phyloP scores from a whole-genome alignment of 352 stramenopile genomes.

The Phytophthora citrophthora region DNA sequence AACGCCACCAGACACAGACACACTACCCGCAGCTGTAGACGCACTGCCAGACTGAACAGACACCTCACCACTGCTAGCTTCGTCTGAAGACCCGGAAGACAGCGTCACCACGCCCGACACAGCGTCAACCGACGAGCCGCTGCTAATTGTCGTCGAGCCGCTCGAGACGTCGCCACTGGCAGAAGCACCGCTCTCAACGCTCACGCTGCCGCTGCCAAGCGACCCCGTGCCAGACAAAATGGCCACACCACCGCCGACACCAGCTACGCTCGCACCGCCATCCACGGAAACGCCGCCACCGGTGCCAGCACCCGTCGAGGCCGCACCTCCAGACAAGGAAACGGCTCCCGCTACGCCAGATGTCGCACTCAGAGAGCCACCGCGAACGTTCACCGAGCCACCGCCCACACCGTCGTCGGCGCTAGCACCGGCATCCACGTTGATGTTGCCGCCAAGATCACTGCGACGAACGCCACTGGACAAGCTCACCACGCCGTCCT shows the following conservation, averaged over 20 bases:
- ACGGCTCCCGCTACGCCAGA: background rate
- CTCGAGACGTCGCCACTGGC: background rate
- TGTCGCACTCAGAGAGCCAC: background rate
- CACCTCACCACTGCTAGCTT: background rate
- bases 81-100: background rate
- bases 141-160: background rate
- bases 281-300: slow-evolving; percentile 2
- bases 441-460: background rate
- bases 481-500: background rate
- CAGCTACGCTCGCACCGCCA: background rate
- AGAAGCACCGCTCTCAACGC: background rate
- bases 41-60: background rate
- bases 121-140: background rate
- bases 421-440: background rate
- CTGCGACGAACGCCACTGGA: background rate
- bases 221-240: background rate
- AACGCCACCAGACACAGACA: background rate
- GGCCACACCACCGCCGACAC: background rate
- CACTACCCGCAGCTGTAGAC: background rate
- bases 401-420: background rate
- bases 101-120: background rate
- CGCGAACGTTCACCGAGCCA: background rate
- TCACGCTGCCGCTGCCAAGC: background rate
- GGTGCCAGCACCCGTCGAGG: background rate
- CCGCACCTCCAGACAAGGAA: background rate